Percentiles rank a stretch among this genome's conserved stretches.
Conservation (phyloP, 2,329 filamentous ascomycete species). For the Fusarium pseudograminearum region DNA sequence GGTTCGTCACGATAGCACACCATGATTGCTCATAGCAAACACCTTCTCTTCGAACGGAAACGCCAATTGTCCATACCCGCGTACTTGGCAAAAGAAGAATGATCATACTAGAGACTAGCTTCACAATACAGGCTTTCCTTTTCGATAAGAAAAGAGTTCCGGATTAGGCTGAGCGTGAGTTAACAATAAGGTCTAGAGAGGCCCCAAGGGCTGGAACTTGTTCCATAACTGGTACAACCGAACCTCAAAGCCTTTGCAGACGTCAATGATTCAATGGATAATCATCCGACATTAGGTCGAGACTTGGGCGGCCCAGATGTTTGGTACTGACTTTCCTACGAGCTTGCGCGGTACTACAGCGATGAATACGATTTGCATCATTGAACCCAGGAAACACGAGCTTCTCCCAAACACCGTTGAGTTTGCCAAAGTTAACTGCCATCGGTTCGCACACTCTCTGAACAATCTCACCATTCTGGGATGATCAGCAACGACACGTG, state of each 20-base stretch:
- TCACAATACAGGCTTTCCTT: neutral
- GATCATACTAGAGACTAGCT: constrained; percentile 10
- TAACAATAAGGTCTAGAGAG: neutral
- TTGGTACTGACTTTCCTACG: neutral
- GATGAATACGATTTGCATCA: neutral
- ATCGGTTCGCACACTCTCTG: neutral
- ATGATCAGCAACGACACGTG: neutral
- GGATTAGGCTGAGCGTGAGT: constrained; percentile 5
- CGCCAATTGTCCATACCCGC: constrained; percentile 5
- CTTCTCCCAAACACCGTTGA: neutral
- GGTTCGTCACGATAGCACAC: neutral
- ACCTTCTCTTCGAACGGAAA: neutral
- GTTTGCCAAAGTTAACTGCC: neutral
- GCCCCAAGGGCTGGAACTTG: neutral
- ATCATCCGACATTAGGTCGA: neutral
- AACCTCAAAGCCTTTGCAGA: neutral
- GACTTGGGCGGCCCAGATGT: neutral
- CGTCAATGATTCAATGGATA: neutral
- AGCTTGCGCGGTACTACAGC: neutral
- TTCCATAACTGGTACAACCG: neutral
- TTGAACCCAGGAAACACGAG: neutral
- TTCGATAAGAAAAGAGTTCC: constrained; percentile 1
- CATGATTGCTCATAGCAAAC: neutral
- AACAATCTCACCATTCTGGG: neutral
- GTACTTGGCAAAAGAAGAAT: neutral